Evolutionary conservation across 2,329 filamentous ascomycete species (phyloP).

Genomic region (Cladophialophora yegresii): DNA sequence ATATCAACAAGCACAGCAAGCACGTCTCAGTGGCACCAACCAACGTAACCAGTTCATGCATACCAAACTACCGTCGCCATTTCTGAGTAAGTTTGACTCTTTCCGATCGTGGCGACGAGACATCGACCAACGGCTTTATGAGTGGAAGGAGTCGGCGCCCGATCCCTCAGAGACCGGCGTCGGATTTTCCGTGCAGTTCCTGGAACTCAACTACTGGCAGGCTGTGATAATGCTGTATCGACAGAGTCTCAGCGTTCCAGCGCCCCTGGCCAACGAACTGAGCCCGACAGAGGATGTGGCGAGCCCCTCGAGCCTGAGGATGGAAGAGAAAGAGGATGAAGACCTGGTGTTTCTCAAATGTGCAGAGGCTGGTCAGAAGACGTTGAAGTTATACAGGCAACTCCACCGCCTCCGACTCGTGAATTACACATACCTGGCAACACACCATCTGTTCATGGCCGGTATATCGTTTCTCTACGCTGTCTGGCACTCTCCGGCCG

Average conservation of each 20-base stretch:
- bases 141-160: constrained; percentile 85
- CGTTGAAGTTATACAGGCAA: constrained; percentile 85
- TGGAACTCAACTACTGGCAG: constrained; percentile 97
- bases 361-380: constrained; percentile 90
- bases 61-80: constrained; percentile 77
- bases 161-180: constrained; percentile 79
- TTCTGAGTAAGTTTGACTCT: constrained; percentile 77
- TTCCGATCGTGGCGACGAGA: constrained; percentile 87
- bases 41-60: constrained; percentile 71
- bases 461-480: constrained; percentile 95
- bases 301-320: constrained; percentile 54
- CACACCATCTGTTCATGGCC: constrained; percentile 96
- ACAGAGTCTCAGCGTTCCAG: constrained; percentile 83
- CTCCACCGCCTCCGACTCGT: constrained; percentile 84
- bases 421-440: constrained; percentile 94
- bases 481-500: constrained; percentile 91
- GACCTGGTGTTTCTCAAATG: constrained; percentile 92
- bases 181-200: constrained; percentile 81
- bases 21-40: constrained; percentile 66
- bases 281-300: constrained; percentile 60
- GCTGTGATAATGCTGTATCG: constrained; percentile 94
- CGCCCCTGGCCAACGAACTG: constrained; percentile 78
- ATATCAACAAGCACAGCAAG: constrained; percentile 82
- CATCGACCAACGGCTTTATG: constrained; percentile 76
- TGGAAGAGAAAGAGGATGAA: constrained; percentile 66